phyloP scores from a whole-genome alignment of 2,329 filamentous ascomycete genomes.

The Lasiodiplodia theobromae region DNA sequence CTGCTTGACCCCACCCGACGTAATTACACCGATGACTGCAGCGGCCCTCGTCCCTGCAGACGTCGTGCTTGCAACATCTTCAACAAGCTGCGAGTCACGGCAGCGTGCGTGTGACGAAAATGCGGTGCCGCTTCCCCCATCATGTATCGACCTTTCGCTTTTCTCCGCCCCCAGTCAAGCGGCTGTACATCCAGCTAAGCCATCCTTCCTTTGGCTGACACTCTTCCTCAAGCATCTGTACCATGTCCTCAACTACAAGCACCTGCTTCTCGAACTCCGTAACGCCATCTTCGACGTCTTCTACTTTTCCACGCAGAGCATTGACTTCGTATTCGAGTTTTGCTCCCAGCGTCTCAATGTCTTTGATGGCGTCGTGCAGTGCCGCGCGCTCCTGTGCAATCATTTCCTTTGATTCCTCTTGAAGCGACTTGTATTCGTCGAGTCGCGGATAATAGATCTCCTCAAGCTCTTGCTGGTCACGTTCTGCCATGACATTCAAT shows the following conservation, averaged over 20 bases:
- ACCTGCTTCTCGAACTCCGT: conserved; percentile 77
- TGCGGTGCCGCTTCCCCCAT: conserved; percentile 1
- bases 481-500: conserved; percentile 68
- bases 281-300: conserved; percentile 86
- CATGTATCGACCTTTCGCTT: conserved; percentile 6
- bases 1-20: conserved; percentile 10
- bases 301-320: conserved; percentile 77
- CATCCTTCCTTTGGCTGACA: conserved; percentile 45
- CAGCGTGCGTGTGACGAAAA: conserved; percentile 17
- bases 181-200: conserved; percentile 39
- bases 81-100: conserved; percentile 15
- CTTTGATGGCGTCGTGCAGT: conserved; percentile 75
- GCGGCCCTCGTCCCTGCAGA: conserved; percentile 20
- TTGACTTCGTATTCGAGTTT: conserved; percentile 93
- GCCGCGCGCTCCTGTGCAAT: conserved; percentile 72
- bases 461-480: conserved; percentile 71
- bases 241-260: conserved; percentile 49
- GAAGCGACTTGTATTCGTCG: conserved; percentile 73
- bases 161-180: neutral
- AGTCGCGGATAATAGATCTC: conserved; percentile 72
- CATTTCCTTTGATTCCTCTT: conserved; percentile 71
- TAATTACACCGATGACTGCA: conserved; percentile 26
- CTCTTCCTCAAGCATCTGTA: conserved; percentile 66
- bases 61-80: conserved; percentile 1
- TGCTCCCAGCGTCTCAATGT: conserved; percentile 80